phyloP scores from a whole-genome alignment of 768 basidiomycete genomes.

The Xerocomus spinulosus region DNA sequence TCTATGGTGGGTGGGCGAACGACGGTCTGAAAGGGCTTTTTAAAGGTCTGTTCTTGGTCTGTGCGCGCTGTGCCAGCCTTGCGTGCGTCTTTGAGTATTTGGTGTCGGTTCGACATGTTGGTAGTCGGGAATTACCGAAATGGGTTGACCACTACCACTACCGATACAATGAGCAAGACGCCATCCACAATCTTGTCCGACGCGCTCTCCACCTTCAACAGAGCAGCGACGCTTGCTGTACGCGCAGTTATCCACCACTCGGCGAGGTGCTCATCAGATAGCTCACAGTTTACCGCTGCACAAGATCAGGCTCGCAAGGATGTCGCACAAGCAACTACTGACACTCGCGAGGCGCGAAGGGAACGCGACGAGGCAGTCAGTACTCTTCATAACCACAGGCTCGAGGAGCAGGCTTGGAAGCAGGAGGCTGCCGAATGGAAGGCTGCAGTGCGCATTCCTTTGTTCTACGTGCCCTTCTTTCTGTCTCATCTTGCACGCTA shows the following conservation, averaged over 20 bases:
- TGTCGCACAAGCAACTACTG: constrained; percentile 43
- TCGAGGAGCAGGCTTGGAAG: constrained; percentile 48
- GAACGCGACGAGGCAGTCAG: constrained; percentile 50
- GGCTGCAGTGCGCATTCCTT: constrained; percentile 43
- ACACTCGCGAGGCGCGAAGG: constrained; percentile 42
- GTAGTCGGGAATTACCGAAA: constrained; percentile 22
- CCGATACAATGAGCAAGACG: constrained; percentile 26
- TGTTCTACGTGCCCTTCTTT: constrained; percentile 8
- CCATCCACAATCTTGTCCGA: constrained; percentile 38
- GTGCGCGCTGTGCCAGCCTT: not conserved
- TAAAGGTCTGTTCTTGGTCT: not conserved
- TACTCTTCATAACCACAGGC: constrained; percentile 39
- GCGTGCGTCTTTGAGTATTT: not conserved
- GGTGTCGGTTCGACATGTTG: not conserved
- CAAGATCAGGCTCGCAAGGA: constrained; percentile 55
- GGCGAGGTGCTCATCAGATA: constrained; percentile 1
- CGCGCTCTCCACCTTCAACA: constrained; percentile 39
- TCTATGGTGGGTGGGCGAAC: constrained; percentile 9
- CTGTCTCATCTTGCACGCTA: constrained; percentile 20
- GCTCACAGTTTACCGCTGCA: constrained; percentile 45
- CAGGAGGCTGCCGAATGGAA: constrained; percentile 39
- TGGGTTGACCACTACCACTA: constrained; percentile 9
- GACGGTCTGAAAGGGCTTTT: not conserved
- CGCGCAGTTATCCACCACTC: constrained; percentile 7
- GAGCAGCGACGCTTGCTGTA: constrained; percentile 39